phyloP scores from a whole-genome alignment of 2,329 filamentous ascomycete species.

The Cercospora brassicicola region DNA sequence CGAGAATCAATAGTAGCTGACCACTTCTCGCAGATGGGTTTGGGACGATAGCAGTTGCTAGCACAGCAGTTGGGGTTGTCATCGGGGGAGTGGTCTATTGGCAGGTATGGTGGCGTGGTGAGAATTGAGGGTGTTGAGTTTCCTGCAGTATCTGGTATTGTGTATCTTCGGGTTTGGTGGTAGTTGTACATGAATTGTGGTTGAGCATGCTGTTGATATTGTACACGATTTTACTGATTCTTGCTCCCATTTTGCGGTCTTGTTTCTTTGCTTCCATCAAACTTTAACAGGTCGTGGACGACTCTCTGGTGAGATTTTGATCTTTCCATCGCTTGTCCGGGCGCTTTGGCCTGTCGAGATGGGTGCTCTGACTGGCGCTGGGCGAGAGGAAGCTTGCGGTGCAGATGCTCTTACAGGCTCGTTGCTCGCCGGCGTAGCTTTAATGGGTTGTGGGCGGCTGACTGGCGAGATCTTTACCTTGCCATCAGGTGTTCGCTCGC shows the following conservation, averaged over 20 bases:
- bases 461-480: conserved; percentile 23
- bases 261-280: background rate
- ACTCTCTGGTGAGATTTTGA: conserved; percentile 27
- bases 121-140: background rate
- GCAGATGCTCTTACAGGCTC: conserved; percentile 7
- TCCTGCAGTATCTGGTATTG: too few species aligned
- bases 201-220: too few species aligned
- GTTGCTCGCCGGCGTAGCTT: conserved; percentile 13
- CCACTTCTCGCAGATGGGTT: conserved; percentile 10
- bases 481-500: conserved; percentile 21
- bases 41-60: background rate
- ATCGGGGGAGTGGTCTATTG: background rate
- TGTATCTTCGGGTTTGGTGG: background rate
- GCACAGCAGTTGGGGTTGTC: background rate
- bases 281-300: conserved; percentile 23
- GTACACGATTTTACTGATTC: background rate
- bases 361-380: conserved; percentile 13
- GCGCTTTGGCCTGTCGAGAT: conserved; percentile 13
- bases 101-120: background rate
- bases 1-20: background rate
- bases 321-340: conserved; percentile 23
- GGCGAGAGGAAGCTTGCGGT: conserved; percentile 16
- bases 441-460: conserved; percentile 14
- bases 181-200: background rate
- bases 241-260: background rate